phyloP scores from a whole-genome alignment of 1,284 basidiomycete genomes.

The Macrocybe sp. region DNA sequence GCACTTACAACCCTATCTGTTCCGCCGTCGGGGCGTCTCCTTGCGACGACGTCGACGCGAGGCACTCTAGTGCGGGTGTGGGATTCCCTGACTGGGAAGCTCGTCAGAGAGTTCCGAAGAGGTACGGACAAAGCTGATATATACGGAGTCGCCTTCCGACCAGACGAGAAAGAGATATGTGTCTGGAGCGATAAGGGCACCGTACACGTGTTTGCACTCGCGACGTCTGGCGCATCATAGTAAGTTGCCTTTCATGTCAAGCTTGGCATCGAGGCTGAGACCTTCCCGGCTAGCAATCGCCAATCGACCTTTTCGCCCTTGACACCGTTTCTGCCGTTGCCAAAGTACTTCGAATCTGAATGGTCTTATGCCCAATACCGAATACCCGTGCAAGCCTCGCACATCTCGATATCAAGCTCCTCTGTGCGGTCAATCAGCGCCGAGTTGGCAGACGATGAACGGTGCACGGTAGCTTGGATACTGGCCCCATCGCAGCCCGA shows the following conservation, averaged over 20 bases:
- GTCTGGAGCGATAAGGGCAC: constrained; percentile 98
- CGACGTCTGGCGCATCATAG: constrained; percentile 59
- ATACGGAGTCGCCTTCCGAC: constrained; percentile 80
- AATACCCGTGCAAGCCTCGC: constrained; percentile 79
- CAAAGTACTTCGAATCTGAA: constrained; percentile 90
- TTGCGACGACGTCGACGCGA: constrained; percentile 82
- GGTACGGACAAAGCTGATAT: constrained; percentile 91
- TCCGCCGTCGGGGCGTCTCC: constrained; percentile 72
- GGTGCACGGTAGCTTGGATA: constrained; percentile 84
- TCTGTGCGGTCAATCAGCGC: constrained; percentile 51
- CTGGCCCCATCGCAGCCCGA: constrained; percentile 42
- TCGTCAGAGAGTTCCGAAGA: constrained; percentile 78
- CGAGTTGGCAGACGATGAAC: constrained; percentile 75
- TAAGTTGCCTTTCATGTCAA: constrained; percentile 22
- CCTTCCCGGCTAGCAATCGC: constrained; percentile 52
- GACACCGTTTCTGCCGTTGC: constrained; percentile 74
- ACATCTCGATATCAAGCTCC: constrained; percentile 67
- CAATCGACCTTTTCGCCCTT: constrained; percentile 76
- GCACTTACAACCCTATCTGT: constrained; percentile 76
- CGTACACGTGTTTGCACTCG: constrained; percentile 83
- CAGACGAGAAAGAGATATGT: constrained; percentile 76
- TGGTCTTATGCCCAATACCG: constrained; percentile 94
- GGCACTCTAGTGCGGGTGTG: constrained; percentile 90
- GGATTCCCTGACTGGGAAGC: constrained; percentile 75
- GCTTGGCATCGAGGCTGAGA: constrained; percentile 10